These are phyloP conservation scores for Telopea speciosissima DNA, from an alignment of 177 flowering plant genomes.

Conservation along the genomic window DNA sequence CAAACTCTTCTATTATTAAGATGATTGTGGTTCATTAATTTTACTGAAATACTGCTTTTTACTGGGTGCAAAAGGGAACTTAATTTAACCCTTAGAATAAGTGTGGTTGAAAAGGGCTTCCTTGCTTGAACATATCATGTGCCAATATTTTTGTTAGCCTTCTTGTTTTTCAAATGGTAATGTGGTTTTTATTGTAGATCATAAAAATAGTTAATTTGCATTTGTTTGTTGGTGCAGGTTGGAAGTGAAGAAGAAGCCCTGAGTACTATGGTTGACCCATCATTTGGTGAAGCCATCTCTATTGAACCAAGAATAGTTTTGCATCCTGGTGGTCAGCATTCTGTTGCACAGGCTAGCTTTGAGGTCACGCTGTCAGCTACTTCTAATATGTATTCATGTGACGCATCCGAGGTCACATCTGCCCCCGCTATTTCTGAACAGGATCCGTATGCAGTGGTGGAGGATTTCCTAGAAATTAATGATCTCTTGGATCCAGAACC, in stretches of 20 bases:
- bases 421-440: slow-evolving; percentile 17
- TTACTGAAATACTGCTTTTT: no score
- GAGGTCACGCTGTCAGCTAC: slow-evolving; percentile 26
- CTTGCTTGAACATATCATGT: neutral
- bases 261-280: slow-evolving; percentile 27
- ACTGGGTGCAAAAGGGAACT: no score
- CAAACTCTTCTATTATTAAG: neutral
- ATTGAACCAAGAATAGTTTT: slow-evolving; percentile 17
- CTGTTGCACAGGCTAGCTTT: slow-evolving; percentile 23
- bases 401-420: slow-evolving; percentile 43
- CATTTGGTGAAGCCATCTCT: slow-evolving; percentile 17
- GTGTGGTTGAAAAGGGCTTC: neutral
- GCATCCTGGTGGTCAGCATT: slow-evolving; percentile 14
- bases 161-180: neutral
- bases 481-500: slow-evolving; percentile 58
- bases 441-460: slow-evolving; percentile 24
- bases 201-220: neutral
- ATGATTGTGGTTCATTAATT: no score
- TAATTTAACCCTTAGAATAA: neutral
- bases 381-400: slow-evolving; percentile 24
- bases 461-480: slow-evolving; percentile 66
- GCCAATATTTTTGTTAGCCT: neutral
- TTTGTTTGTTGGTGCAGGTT: slow-evolving; percentile 25
- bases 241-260: slow-evolving; percentile 29
- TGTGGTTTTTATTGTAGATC: neutral